Conservation (phyloP, 306 rosid genomes). For the Lupinus albus region DNA sequence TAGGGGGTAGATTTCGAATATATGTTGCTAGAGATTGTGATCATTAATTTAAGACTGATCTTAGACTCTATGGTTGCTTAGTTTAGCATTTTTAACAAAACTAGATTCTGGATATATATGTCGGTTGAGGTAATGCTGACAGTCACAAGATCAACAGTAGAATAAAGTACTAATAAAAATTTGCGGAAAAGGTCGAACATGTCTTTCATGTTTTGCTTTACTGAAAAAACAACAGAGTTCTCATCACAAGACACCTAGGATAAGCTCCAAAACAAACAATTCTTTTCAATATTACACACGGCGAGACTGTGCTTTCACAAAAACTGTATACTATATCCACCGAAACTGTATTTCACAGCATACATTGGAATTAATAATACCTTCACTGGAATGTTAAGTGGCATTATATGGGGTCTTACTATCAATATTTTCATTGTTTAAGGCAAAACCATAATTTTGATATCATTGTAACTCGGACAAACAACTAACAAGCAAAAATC, state of each 20-base stretch:
- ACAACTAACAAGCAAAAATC: conserved; percentile 18
- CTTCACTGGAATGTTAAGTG: conserved; percentile 13
- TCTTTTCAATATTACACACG: neutral
- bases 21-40: conserved; percentile 25
- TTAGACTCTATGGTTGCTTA: conserved; percentile 15
- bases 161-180: neutral
- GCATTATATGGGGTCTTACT: neutral
- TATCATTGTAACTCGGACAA: neutral
- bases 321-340: conserved; percentile 22
- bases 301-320: conserved; percentile 10
- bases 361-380: conserved; percentile 10
- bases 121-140: too few relatives aligned
- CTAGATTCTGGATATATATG: neutral
- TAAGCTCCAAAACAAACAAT: conserved; percentile 12
- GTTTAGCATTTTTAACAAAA: conserved; percentile 26
- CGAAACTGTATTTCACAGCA: conserved; percentile 9
- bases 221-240: conserved; percentile 9
- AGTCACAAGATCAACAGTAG: too few relatives aligned
- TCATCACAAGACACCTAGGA: conserved; percentile 13
- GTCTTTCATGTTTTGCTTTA: conserved; percentile 15
- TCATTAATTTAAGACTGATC: neutral
- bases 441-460: conserved; percentile 29
- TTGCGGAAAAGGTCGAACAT: neutral
- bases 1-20: conserved; percentile 21
- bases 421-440: neutral